Percentiles rank a stretch among this genome's conserved stretches.
phyloP scores from a whole-genome alignment of 1,284 basidiomycete genomes.

The Cryptococcus sp. region DNA sequence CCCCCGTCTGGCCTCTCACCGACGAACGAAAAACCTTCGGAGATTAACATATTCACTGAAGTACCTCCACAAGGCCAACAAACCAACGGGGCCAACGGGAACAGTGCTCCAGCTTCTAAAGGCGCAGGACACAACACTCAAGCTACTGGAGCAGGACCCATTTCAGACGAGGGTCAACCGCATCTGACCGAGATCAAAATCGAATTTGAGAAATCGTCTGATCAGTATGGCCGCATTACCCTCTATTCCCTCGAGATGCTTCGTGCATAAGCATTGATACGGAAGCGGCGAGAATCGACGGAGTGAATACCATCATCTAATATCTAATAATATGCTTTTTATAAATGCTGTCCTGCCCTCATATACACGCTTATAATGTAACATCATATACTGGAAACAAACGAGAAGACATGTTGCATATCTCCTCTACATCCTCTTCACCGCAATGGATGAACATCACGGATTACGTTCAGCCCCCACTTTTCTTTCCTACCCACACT shows the following conservation, averaged over 20 bases:
- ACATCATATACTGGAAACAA: too few relatives aligned
- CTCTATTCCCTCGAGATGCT: slow-evolving; percentile 47
- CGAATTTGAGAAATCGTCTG: slow-evolving; percentile 50
- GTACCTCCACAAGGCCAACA: slow-evolving; percentile 12
- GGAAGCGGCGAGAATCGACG: too few relatives aligned
- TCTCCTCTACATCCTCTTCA: too few relatives aligned
- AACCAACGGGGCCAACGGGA: slow-evolving; percentile 1
- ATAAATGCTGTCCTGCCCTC: too few relatives aligned
- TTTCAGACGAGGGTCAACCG: slow-evolving; percentile 9
- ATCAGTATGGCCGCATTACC: slow-evolving; percentile 52
- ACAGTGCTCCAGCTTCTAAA: not conserved
- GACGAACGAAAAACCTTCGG: slow-evolving; percentile 10
- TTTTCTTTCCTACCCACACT: too few relatives aligned
- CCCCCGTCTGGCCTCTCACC: slow-evolving; percentile 12
- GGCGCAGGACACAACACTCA: too few relatives aligned
- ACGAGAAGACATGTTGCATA: too few relatives aligned
- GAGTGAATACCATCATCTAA: too few relatives aligned
- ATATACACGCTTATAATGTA: too few relatives aligned
- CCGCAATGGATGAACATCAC: too few relatives aligned
- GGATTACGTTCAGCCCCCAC: too few relatives aligned
- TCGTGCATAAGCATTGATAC: not conserved
- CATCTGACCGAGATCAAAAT: slow-evolving; percentile 42
- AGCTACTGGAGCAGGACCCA: slow-evolving; percentile 2
- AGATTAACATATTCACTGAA: slow-evolving; percentile 18
- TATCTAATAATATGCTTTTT: too few relatives aligned